Evolutionary conservation across 805 yeast species (phyloP), one percentile per base, ranked within the genome.

Genomic region (Komagataella ulmi): DNA sequence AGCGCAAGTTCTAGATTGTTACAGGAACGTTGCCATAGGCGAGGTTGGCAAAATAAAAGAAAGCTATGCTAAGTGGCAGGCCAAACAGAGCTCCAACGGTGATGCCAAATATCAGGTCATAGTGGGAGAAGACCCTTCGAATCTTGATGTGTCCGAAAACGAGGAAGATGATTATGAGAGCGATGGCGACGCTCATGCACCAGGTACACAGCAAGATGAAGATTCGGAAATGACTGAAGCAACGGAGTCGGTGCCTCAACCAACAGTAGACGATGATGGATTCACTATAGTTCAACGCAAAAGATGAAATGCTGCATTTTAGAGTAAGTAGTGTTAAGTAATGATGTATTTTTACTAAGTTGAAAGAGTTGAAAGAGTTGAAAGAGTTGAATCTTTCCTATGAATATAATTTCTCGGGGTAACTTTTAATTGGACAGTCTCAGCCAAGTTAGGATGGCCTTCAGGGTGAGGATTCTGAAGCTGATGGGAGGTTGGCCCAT

Each of bases 251-350:
- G 53, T 66, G 17, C 65, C 66, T 30, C 85, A 75, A 8, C 95
- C 96, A 1, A 63, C 85, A 7, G 75, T 91, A 7, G 98, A 91
- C 62, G 98, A 91, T 40, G 98, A 91, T 62, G 99, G 98, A 1
- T 91, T 91, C 61, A 93, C 89, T 59, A 67, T 88, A 54, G 97
- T 91, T 3, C 88, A 82, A 59, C 82, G 78, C 61, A 81, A 79
- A 61, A 81, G 85, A n/a, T 74, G 75, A 64, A 76, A 64, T 67
- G 73, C 57, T 40, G 43, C 43, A 6, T 10, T 21, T 43, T 14
- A 48, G 23, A 40, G 23, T 21, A 24, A 19, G 17, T 40, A 48
- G 46, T 30, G 23, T 7, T 24, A 12, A 14, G 55, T 45, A 18
- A 52, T 45, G 17, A 45, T 47, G 40, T 50, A 21, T 40, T 46